Base-by-base conservation (phyloP, 805 yeast species). In the Nakazawaea pomicola region DNA sequence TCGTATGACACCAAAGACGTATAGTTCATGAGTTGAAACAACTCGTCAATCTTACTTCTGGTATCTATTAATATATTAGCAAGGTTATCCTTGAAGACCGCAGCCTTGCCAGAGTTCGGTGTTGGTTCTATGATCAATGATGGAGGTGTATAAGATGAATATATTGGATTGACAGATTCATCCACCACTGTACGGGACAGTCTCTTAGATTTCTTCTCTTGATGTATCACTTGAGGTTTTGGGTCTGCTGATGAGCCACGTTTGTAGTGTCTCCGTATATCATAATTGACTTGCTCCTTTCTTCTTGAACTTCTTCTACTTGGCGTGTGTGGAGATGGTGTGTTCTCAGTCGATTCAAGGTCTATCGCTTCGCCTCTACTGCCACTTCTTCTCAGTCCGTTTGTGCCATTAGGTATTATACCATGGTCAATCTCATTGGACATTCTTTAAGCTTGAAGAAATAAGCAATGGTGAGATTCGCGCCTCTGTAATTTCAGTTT, bases 1-100 rank as follows among this genome's bases (percentile, higher is more conserved):
- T 80, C 73, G 73, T 80, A 83, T 15, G 74, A 76, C 0, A 70
- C 74, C 32, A 82, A 55, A 0, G 86, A 77, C 16, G 78, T 75
- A 53, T 72, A 83, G 49, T 79, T 76, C 43, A 68, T 62, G 20
- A 83, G 58, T 53, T 83, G 87, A 50, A 76, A 82, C 15, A 83
- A 59, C 52, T 83, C 89, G 46, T 78, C 76, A 0, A 76, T 64
- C 19, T 74, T 56, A 4, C 72, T 39, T 38, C 73, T 74, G 54
- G 74, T 76, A 29, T 68, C 60, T 12, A 70, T 57, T 28, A 70
- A 56, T 41, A 77, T 46, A 5, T 69, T 63, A 1, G 74, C 71
- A 43, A 78, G 48, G 33, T 57, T 58, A 18, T 65, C 59, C 36
- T 58, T 56, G 18, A 39, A 9, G 4, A 16, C 20, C 10, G n/a